A percentile compares a stretch with the other conserved stretches of the same genome.
phyloP scores from a whole-genome alignment of 2,329 filamentous ascomycete genomes.

The Metarhizium brunneum region DNA sequence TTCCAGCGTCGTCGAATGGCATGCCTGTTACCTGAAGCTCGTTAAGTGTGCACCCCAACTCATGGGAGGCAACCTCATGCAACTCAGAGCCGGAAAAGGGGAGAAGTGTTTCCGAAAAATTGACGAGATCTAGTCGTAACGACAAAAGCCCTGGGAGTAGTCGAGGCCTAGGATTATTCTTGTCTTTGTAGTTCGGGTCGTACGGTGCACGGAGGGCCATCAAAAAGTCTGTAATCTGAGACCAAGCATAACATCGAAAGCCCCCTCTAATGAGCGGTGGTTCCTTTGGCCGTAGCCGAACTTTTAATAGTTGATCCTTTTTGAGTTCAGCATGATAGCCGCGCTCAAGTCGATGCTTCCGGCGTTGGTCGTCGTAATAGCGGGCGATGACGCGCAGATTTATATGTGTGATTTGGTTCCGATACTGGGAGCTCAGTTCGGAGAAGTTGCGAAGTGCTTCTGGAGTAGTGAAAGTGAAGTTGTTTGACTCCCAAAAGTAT shows the following conservation, averaged over 20 bases:
- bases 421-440: constrained; percentile 32
- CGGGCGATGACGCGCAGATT: constrained; percentile 44
- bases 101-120: constrained; percentile 38
- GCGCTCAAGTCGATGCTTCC: constrained; percentile 31
- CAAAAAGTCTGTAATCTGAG: constrained; percentile 43
- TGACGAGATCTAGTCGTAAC: constrained; percentile 45
- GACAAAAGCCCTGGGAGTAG: constrained; percentile 37
- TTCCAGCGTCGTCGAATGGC: constrained; percentile 38
- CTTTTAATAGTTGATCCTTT: constrained; percentile 30
- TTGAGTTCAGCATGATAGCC: constrained; percentile 34
- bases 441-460: constrained; percentile 39
- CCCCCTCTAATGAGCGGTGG: constrained; percentile 38
- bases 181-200: constrained; percentile 29
- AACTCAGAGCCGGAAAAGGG: constrained; percentile 36
- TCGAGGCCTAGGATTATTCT: constrained; percentile 26
- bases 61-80: constrained; percentile 43
- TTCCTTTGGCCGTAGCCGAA: constrained; percentile 34
- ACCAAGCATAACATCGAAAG: constrained; percentile 46
- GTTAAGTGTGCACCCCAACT: constrained; percentile 42
- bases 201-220: constrained; percentile 40
- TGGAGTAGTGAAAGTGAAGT: constrained; percentile 45
- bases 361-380: constrained; percentile 43
- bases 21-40: constrained; percentile 44
- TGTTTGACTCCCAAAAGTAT: constrained; percentile 42
- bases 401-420: constrained; percentile 34